A percentile compares a stretch with the other conserved stretches of the same genome.
Conservation (phyloP, 2,329 filamentous ascomycete genomes). For the Magnaporthiopsis rhizophila region DNA sequence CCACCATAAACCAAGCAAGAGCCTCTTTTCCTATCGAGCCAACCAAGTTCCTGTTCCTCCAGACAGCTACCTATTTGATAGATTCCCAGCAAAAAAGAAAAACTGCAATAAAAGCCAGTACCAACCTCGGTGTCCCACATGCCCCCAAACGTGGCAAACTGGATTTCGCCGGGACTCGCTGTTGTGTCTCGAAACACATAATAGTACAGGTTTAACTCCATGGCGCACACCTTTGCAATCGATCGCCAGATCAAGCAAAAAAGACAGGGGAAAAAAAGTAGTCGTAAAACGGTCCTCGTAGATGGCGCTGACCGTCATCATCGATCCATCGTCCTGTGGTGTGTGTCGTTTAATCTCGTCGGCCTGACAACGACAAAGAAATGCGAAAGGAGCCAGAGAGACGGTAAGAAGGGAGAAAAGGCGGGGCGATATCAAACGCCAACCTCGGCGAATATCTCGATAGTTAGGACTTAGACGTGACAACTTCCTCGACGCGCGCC, state of each 20-base stretch:
- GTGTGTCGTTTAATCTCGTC: neutral
- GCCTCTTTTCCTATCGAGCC: neutral
- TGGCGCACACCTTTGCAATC: neutral
- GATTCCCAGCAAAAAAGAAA: neutral
- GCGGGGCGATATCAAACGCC: neutral
- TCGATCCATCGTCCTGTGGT: neutral
- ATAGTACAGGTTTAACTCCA: neutral
- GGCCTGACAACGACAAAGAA: neutral
- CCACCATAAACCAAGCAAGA: neutral
- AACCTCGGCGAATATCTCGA: neutral
- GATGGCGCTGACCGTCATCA: neutral
- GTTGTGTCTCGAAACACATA: neutral
- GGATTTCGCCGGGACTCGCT: neutral
- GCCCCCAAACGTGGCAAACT: neutral
- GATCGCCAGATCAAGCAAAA: neutral
- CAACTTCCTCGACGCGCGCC: constrained; percentile 1
- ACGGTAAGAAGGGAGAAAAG: neutral
- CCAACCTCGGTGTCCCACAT: neutral
- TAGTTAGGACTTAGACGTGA: neutral
- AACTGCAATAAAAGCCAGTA: neutral
- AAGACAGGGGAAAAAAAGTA: neutral
- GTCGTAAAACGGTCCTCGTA: neutral
- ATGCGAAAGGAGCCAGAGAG: neutral
- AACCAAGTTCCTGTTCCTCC: neutral
- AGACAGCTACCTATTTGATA: neutral